Conservation (phyloP, 805 yeast genomes). For the Nakazawaea laoshanensis region DNA sequence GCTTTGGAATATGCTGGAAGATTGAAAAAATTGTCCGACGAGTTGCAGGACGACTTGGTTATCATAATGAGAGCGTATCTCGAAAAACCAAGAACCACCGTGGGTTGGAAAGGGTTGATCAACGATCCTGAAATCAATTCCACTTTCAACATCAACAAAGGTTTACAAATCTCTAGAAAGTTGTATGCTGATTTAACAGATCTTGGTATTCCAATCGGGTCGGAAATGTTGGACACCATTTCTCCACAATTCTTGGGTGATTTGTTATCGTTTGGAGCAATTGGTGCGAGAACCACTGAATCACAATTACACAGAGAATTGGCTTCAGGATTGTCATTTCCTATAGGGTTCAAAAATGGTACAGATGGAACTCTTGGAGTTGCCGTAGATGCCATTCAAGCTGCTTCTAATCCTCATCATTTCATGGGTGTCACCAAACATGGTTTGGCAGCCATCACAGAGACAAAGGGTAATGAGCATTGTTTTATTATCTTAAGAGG, state of each 20-base stretch:
- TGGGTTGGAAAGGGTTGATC: conserved; percentile 98
- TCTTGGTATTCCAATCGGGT: conserved; percentile 83
- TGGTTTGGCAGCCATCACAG: conserved; percentile 93
- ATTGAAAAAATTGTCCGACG: conserved; percentile 58
- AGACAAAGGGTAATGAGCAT: conserved; percentile 91
- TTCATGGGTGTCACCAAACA: conserved; percentile 96
- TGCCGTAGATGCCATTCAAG: conserved; percentile 89
- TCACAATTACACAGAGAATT: conserved; percentile 96
- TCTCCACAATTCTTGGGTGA: conserved; percentile 95
- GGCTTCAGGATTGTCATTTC: conserved; percentile 97
- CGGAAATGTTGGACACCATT: conserved; percentile 97
- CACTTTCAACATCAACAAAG: conserved; percentile 91
- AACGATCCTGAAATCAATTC: conserved; percentile 94
- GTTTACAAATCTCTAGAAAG: conserved; percentile 79
- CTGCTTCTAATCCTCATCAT: conserved; percentile 89
- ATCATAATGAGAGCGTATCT: conserved; percentile 95
- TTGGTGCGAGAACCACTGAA: conserved; percentile 98
- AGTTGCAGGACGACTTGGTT: conserved; percentile 67
- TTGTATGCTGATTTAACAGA: conserved; percentile 76
- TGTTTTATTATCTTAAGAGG: conserved; percentile 95
- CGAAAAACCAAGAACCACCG: conserved; percentile 98
- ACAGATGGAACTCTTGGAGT: conserved; percentile 93
- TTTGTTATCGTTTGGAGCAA: conserved; percentile 89
- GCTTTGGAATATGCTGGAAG: conserved; percentile 82
- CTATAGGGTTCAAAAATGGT: conserved; percentile 97